Percentiles rank a stretch among this genome's conserved stretches.
Evolutionary conservation across 148 eudicot species (phyloP).

Genomic region (Rhododendron griersonianum): DNA sequence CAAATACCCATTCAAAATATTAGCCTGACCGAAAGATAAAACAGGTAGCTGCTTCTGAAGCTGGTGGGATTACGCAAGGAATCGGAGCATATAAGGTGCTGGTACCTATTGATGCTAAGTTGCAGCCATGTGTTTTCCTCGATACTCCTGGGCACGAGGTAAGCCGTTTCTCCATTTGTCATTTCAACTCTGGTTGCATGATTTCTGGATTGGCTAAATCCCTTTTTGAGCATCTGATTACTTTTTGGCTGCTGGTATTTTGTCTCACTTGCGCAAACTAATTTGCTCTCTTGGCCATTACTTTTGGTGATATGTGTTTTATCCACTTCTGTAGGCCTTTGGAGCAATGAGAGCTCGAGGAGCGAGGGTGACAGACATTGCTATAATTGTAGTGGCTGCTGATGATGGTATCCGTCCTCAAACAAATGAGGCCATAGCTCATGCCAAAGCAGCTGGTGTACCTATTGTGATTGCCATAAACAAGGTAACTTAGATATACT

Average conservation of each 20-base stretch:
- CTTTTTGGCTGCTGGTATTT: not conserved
- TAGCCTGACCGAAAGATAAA: slow-evolving; percentile 15
- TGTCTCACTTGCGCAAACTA: not conserved
- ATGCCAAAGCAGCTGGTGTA: slow-evolving; percentile 96
- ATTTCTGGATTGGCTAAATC: not conserved
- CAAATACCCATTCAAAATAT: slow-evolving; percentile 8
- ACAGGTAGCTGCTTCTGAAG: slow-evolving; percentile 97
- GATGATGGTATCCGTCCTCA: slow-evolving; percentile 98
- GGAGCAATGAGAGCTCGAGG: slow-evolving; percentile 99
- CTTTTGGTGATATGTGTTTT: slow-evolving; percentile 10
- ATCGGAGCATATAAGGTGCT: slow-evolving; percentile 94
- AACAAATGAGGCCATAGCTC: slow-evolving; percentile 96
- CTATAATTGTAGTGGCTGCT: slow-evolving; percentile 92
- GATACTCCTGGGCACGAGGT: slow-evolving; percentile 99
- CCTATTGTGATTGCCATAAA: slow-evolving; percentile 92
- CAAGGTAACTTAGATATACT: slow-evolving; percentile 49
- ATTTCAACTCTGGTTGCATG: slow-evolving; percentile 7
- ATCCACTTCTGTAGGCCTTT: slow-evolving; percentile 65
- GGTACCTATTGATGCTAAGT: slow-evolving; percentile 74
- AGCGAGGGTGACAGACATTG: slow-evolving; percentile 95
- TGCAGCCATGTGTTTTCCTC: slow-evolving; percentile 80
- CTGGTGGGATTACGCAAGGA: slow-evolving; percentile 99
- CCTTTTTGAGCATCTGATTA: not conserved
- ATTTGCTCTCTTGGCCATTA: not conserved
- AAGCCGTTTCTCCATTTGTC: slow-evolving; percentile 5